Evolutionary conservation across 2,329 filamentous ascomycete genomes (phyloP).

Genomic region (Apiospora kogelbergensis): DNA sequence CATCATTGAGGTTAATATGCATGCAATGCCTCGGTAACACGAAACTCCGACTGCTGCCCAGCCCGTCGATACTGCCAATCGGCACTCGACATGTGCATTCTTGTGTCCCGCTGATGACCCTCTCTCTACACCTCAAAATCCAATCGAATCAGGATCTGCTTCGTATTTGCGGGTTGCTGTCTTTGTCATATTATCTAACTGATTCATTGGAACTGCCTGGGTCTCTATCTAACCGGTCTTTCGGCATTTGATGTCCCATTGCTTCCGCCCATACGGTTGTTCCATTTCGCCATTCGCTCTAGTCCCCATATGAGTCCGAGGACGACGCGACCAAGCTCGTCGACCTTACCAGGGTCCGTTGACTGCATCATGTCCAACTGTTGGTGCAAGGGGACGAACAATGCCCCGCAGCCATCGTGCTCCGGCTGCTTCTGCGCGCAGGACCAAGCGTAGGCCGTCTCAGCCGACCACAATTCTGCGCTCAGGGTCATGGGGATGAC

Average conservation of each 20-base stretch:
- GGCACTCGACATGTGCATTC: no score
- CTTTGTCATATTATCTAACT: no score
- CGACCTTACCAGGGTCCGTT: background rate
- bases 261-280: background rate
- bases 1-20: background rate
- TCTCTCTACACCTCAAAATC: no score
- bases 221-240: background rate
- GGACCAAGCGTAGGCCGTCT: conserved; percentile 24
- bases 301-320: background rate
- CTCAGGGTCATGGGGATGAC: conserved; percentile 27
- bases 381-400: background rate
- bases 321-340: background rate
- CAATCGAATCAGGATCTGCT: no score
- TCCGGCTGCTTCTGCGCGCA: background rate
- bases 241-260: no score
- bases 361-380: background rate
- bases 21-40: background rate
- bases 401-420: background rate
- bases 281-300: background rate
- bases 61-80: no score
- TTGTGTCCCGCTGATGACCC: no score
- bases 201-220: no score
- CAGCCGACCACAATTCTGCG: conserved; percentile 28
- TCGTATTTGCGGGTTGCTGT: no score
- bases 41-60: background rate